phyloP scores from a whole-genome alignment of 495 filamentous ascomycete genomes.

The Xylaria nigripes region DNA sequence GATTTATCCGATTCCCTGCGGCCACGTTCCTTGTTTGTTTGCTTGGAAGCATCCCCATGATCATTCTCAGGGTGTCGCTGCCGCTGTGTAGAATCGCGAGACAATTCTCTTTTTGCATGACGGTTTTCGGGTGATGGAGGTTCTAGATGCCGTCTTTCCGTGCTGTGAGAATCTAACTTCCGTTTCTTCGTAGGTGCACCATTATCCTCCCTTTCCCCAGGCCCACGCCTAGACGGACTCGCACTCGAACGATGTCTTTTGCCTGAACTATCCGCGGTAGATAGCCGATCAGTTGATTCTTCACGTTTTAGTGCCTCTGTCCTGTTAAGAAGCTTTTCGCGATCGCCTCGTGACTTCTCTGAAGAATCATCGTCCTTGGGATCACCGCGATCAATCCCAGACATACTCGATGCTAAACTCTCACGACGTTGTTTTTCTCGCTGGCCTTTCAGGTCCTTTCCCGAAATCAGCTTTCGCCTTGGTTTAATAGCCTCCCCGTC shows the following conservation, averaged over 20 bases:
- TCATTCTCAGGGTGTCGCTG: slow-evolving; percentile 26
- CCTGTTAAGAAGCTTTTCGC: slow-evolving; percentile 41
- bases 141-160: slow-evolving; percentile 34
- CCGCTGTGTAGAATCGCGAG: slow-evolving; percentile 26
- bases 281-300: slow-evolving; percentile 47
- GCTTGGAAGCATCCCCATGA: slow-evolving; percentile 28
- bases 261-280: slow-evolving; percentile 40
- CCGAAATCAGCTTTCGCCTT: slow-evolving; percentile 51
- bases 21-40: slow-evolving; percentile 27
- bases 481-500: slow-evolving; percentile 49
- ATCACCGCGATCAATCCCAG: slow-evolving; percentile 36
- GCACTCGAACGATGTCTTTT: slow-evolving; percentile 62
- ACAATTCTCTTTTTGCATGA: slow-evolving; percentile 27
- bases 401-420: slow-evolving; percentile 41
- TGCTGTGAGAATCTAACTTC: slow-evolving; percentile 38
- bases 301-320: slow-evolving; percentile 46
- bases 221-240: slow-evolving; percentile 55
- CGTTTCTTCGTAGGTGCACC: slow-evolving; percentile 45
- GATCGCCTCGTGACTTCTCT: slow-evolving; percentile 27
- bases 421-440: slow-evolving; percentile 45
- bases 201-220: slow-evolving; percentile 45
- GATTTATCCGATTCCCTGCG: slow-evolving; percentile 34
- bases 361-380: slow-evolving; percentile 29
- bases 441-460: slow-evolving; percentile 49
- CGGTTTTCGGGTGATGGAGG: slow-evolving; percentile 35